Evolutionary conservation across 2,329 filamentous ascomycete species (phyloP).

Genomic region (Claviceps purpurea): DNA sequence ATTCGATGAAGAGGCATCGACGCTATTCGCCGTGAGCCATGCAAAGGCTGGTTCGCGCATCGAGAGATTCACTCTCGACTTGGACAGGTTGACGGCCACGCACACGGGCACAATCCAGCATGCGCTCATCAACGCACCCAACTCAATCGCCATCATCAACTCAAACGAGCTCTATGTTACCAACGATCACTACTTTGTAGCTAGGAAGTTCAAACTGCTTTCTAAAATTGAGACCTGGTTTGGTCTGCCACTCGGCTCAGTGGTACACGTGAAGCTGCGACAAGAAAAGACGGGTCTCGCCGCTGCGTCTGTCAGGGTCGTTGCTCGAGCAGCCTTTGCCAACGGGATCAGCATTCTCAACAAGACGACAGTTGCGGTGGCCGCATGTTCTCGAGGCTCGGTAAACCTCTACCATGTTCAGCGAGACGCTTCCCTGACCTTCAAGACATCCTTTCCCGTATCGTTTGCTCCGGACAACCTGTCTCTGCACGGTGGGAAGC

Average conservation of each 20-base stretch:
- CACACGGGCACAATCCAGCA: slow-evolving; percentile 24
- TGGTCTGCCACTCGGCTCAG: slow-evolving; percentile 17
- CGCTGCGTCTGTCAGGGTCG: slow-evolving; percentile 11
- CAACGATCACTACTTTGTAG: slow-evolving; percentile 25
- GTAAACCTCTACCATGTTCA: slow-evolving; percentile 19
- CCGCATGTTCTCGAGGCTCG: slow-evolving; percentile 17
- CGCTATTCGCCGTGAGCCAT: slow-evolving; percentile 25
- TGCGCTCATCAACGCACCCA: slow-evolving; percentile 24
- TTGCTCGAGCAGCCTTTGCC: slow-evolving; percentile 23
- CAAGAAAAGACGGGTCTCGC: not conserved
- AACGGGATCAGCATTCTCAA: slow-evolving; percentile 29
- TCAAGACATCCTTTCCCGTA: slow-evolving; percentile 2
- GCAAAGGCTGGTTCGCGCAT: slow-evolving; percentile 20
- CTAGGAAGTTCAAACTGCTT: slow-evolving; percentile 12
- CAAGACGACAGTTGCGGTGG: slow-evolving; percentile 23
- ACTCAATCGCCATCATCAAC: slow-evolving; percentile 23
- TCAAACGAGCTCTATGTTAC: slow-evolving; percentile 26
- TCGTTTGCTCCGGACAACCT: slow-evolving; percentile 30
- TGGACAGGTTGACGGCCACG: slow-evolving; percentile 18
- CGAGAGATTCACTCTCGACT: slow-evolving; percentile 26
- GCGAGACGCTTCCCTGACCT: not conserved
- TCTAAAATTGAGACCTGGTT: slow-evolving; percentile 22
- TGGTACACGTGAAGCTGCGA: slow-evolving; percentile 21
- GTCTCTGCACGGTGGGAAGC: slow-evolving; percentile 14
- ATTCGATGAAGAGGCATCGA: slow-evolving; percentile 20